phyloP scores from a whole-genome alignment of 2,329 filamentous ascomycete genomes.

The Zymoseptoria crescenta region DNA sequence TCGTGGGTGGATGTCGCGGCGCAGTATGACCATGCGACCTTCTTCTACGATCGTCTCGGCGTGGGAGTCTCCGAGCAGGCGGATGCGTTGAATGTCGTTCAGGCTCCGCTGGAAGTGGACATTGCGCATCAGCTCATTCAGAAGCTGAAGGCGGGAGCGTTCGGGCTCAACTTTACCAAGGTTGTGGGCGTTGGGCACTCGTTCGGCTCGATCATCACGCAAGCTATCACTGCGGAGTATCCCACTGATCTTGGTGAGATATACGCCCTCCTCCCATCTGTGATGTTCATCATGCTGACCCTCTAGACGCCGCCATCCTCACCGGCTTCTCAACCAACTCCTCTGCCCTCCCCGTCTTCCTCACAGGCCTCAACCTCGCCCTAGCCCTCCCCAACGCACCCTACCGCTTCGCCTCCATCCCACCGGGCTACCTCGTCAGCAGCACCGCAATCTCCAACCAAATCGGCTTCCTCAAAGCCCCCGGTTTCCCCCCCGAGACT shows the following conservation, averaged over 20 bases:
- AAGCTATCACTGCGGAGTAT: conserved; percentile 28
- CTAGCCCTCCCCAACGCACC: conserved; percentile 25
- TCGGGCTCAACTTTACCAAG: conserved; percentile 28
- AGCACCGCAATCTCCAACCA: conserved; percentile 20
- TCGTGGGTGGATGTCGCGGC: conserved; percentile 37
- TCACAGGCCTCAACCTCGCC: conserved; percentile 22
- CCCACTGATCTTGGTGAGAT: conserved; percentile 21
- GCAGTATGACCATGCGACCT: conserved; percentile 32
- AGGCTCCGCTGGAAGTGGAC: conserved; percentile 32
- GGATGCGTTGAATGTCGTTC: conserved; percentile 33
- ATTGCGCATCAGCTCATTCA: conserved; percentile 30
- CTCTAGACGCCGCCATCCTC: conserved; percentile 30
- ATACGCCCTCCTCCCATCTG: neutral
- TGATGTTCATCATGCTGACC: neutral
- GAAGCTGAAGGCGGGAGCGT: conserved; percentile 24
- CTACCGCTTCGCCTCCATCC: conserved; percentile 23
- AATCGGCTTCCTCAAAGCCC: conserved; percentile 27
- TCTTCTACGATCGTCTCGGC: conserved; percentile 39
- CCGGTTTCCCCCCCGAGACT: conserved; percentile 24
- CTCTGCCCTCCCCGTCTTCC: conserved; percentile 17
- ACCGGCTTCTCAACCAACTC: conserved; percentile 30
- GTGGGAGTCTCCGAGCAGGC: conserved; percentile 32
- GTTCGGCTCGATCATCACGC: conserved; percentile 31
- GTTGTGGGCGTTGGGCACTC: conserved; percentile 37
- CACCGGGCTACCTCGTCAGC: conserved; percentile 25